Conservation (phyloP, 2,329 filamentous ascomycete species). For the Rhinocladiella mackenziei region DNA sequence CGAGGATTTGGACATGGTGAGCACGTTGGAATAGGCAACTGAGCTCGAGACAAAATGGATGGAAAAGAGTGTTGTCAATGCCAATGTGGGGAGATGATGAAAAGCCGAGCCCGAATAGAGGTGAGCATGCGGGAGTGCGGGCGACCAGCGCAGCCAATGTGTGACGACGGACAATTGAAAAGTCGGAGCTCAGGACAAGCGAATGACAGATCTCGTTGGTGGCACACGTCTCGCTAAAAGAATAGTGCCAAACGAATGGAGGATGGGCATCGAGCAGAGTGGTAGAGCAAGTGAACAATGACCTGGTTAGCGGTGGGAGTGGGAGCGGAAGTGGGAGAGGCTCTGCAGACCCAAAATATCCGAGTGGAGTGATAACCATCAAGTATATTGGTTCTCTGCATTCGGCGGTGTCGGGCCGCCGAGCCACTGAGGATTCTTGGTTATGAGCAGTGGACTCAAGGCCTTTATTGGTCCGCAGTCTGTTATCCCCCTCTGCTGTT, state of each 20-base stretch:
- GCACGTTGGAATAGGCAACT: conserved; percentile 1
- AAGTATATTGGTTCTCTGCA: too few species aligned
- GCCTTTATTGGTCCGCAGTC: too few species aligned
- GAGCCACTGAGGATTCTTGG: too few species aligned
- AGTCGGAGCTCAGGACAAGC: conserved; percentile 9
- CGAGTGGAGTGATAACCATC: too few species aligned
- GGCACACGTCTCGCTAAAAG: conserved; percentile 24
- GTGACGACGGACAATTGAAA: conserved; percentile 2
- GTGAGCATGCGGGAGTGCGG: conserved; percentile 2
- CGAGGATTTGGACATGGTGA: not conserved
- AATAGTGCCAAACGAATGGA: conserved; percentile 10
- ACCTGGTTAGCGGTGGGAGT: too few species aligned
- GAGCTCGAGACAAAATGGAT: conserved; percentile 2
- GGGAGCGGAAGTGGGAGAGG: not conserved
- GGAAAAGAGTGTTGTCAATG: conserved; percentile 1
- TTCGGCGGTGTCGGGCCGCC: too few species aligned
- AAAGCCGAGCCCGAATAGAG: not conserved
- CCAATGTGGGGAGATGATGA: not conserved
- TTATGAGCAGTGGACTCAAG: too few species aligned
- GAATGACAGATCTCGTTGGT: conserved; percentile 20
- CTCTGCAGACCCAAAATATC: too few species aligned
- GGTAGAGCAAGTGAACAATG: not conserved
- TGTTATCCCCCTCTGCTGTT: too few species aligned
- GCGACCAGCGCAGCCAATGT: conserved; percentile 24
- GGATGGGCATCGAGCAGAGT: conserved; percentile 2